Conservation (phyloP, 2,329 filamentous ascomycete species). For the Coniochaeta ligniaria region DNA sequence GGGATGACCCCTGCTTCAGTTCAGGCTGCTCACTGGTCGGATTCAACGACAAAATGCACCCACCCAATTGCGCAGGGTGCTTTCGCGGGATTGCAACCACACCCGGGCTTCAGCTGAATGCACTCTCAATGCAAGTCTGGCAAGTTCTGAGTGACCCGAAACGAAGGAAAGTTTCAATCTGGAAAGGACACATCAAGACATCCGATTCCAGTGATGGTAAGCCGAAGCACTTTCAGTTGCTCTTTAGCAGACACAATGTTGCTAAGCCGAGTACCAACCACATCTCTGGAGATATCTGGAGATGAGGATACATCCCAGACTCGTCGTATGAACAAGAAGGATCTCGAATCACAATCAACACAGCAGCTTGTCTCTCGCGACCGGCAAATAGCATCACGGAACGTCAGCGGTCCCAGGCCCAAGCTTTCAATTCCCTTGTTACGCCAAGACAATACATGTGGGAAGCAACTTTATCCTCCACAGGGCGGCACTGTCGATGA, state of each 20-base stretch:
- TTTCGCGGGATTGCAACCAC: slow-evolving; percentile 2
- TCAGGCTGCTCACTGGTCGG: slow-evolving; percentile 3
- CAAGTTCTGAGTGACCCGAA: background rate
- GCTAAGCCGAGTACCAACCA: background rate
- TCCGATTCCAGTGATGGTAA: background rate
- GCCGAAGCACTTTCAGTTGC: background rate
- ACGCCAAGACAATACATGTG: background rate
- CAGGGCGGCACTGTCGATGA: background rate
- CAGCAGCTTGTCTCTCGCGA: background rate
- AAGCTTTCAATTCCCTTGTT: background rate
- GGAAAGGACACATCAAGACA: background rate
- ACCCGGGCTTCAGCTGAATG: slow-evolving; percentile 13
- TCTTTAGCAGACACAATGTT: background rate
- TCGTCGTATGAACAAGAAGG: background rate
- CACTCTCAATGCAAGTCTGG: slow-evolving; percentile 9
- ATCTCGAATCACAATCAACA: background rate
- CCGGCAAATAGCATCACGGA: background rate
- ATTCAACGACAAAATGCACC: slow-evolving; percentile 1
- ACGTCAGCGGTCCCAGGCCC: background rate
- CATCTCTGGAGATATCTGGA: background rate
- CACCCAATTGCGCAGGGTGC: slow-evolving; percentile 5
- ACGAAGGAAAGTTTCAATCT: background rate
- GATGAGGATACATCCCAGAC: background rate
- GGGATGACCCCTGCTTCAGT: slow-evolving; percentile 6
- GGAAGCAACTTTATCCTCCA: background rate